phyloP scores from a whole-genome alignment of 208 protist species.

The Naegleria fowleri region DNA sequence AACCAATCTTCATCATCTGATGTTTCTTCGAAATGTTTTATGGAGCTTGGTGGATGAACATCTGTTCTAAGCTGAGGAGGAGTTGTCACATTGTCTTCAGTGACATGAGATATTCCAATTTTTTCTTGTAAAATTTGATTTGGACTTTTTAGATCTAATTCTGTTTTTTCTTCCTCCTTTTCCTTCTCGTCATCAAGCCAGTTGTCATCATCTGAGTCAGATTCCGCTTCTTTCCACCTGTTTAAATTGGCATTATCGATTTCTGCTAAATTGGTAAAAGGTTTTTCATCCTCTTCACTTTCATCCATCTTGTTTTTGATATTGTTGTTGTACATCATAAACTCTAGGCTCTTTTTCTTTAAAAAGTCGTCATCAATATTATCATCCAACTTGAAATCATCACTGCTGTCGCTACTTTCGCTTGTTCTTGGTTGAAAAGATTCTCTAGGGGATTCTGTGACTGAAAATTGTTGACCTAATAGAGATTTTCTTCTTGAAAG shows the following conservation, averaged over 20 bases:
- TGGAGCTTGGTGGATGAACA: background rate
- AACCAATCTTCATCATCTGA: slow-evolving; percentile 11
- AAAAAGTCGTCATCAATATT: background rate
- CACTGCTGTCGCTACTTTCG: background rate
- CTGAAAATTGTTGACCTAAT: background rate
- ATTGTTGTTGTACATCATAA: background rate
- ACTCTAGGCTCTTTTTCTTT: background rate
- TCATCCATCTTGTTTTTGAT: background rate
- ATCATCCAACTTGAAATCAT: background rate
- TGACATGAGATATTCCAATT: background rate
- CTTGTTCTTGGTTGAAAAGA: background rate
- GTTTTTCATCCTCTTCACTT: background rate
- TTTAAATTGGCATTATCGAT: background rate
- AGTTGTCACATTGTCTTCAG: background rate
- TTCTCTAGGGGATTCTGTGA: background rate
- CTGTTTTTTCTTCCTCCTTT: background rate
- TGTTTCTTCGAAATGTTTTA: background rate
- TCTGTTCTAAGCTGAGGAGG: background rate
- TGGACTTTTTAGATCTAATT: background rate
- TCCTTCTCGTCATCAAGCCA: background rate
- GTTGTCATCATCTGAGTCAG: background rate
- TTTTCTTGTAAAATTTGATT: background rate
- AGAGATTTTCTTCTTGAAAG: background rate
- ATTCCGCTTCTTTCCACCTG: background rate
- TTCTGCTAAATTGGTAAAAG: background rate